Evolutionary conservation across 176 grass and related monocot species (phyloP), one percentile per base, ranked within the genome.

Genomic region (Typha latifolia): DNA sequence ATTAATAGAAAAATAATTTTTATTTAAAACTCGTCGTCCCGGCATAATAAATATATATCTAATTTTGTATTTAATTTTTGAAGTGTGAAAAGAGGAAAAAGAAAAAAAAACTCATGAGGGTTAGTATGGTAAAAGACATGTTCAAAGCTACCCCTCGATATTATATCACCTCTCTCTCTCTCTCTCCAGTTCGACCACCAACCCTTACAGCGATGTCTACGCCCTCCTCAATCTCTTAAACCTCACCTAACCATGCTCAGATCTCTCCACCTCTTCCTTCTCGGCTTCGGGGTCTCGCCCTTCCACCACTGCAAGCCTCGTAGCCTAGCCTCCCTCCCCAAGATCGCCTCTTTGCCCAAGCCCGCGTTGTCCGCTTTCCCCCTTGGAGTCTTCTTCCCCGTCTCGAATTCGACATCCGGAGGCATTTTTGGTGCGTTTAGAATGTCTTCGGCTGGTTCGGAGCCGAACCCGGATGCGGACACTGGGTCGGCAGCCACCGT

Each of bases 251-350:
- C 75, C 80, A 88, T 88, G 85, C 81, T 89, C 85, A 83, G 90
- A 86, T 95, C 90, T 73, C 78, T 80, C 77, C 76, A 82, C 71
- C 73, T 74, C 50, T 82, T 83, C 62, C 75, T 69, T 20, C 84
- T 73, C 78, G 63, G 63, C 37, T 65, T 65, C 32, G 32, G 14
- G 14, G 29, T 65, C 32, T 31, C 12, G 26, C 12, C 86, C 77
- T 76, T 80, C 77, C 76, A 79, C 63, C 63, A 65, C 27, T n/a
- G 63, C 74, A 72, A 66, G 47, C 85, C 80, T 55, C 75, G 61
- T 19, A 80, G 66, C 78, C 82, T 62, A 82, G 79, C 76, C 55
- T 64, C 74, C 69, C 69, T 68, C 43, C 67, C 77, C 52, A 68
- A 78, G 64, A 62, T 74, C 49, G 61, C 66, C 12, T 32, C 61